Evolutionary conservation across 2,329 filamentous ascomycete species (phyloP).

Genomic region (Alternaria viburni): DNA sequence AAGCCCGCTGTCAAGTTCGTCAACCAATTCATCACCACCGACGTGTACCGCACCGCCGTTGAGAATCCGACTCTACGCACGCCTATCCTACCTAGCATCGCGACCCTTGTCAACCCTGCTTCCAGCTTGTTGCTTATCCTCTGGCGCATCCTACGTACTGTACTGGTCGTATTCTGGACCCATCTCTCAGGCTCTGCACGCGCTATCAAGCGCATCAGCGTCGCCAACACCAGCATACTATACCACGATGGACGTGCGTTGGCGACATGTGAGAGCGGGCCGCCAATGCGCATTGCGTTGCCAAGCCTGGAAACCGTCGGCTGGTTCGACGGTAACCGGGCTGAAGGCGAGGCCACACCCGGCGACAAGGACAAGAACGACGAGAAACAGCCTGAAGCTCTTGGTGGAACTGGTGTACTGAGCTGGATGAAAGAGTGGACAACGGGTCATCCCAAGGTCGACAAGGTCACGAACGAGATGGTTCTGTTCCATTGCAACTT

Average conservation of each 20-base stretch:
- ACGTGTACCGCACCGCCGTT: conserved; percentile 65
- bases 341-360: conserved; percentile 57
- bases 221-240: conserved; percentile 70
- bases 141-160: conserved; percentile 61
- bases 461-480: conserved; percentile 68
- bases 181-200: conserved; percentile 62
- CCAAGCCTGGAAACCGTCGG: conserved; percentile 71
- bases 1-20: conserved; percentile 67
- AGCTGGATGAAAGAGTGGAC: conserved; percentile 74
- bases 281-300: conserved; percentile 69
- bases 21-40: conserved; percentile 72
- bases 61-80: conserved; percentile 56
- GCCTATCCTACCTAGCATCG: conserved; percentile 71
- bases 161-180: conserved; percentile 64
- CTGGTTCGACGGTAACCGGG: conserved; percentile 68
- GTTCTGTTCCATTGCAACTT: conserved; percentile 73
- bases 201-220: conserved; percentile 70
- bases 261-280: conserved; percentile 74
- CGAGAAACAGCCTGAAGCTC: conserved; percentile 29
- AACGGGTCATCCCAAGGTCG: conserved; percentile 72
- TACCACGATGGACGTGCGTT: conserved; percentile 73
- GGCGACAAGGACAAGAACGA: conserved; percentile 24
- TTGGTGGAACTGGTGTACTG: conserved; percentile 63
- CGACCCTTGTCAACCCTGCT: conserved; percentile 68
- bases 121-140: conserved; percentile 60